Evolutionary conservation across 352 stramenopile genomes (phyloP), one percentile per base, ranked within the genome.

Genomic region (Thraustochytrium sp.): DNA sequence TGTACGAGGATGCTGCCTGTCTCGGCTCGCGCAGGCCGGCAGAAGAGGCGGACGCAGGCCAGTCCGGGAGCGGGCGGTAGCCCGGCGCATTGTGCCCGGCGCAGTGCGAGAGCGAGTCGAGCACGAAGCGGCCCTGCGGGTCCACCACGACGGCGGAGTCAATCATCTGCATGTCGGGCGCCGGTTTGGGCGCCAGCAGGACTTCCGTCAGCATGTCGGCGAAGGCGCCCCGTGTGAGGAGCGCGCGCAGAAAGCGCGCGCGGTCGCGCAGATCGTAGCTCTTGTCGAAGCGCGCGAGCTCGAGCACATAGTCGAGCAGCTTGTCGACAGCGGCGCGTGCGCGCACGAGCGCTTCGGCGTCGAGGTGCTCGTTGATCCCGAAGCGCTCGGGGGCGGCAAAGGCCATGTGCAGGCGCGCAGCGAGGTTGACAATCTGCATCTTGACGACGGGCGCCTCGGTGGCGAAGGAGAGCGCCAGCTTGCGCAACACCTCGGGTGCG

Each of bases 191-290:
- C 46, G 86, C 90, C 2, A 89, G 87, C 64, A 95, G 93, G 2
- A 95, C 82, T 49, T 92, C 93, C 85, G 92, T 88, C 3, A 88
- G 89, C 80, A 92, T 42, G 16, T 1, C 40, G 4, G 18, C 9
- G 11, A 91, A 53, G 92, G 88, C 42, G 90, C 84, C 2, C 80
- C 88, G 1, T 87, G 87, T 82, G 31, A 92, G 78, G 38, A 91
- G 46, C 3, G 86, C 84, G 11, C 85, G 88, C n/a, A 97, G 87
- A 53, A 97, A 89, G 55, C 94, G 91, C 29, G 92, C 92, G 5
- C 94, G 91, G 80, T 98, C 94, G 8, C 94, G 92, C 3, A 98
- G 88, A 59, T 98, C 94, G 76, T 96, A 96, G 82, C 96, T 92
- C 5, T 91, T 85, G 85, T 98, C 94, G 77, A 96, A 97, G 82